Evolutionary conservation across 1,284 basidiomycete species (phyloP), one percentile per base, ranked within the genome.

Genomic region (Amylostereum chailletii): DNA sequence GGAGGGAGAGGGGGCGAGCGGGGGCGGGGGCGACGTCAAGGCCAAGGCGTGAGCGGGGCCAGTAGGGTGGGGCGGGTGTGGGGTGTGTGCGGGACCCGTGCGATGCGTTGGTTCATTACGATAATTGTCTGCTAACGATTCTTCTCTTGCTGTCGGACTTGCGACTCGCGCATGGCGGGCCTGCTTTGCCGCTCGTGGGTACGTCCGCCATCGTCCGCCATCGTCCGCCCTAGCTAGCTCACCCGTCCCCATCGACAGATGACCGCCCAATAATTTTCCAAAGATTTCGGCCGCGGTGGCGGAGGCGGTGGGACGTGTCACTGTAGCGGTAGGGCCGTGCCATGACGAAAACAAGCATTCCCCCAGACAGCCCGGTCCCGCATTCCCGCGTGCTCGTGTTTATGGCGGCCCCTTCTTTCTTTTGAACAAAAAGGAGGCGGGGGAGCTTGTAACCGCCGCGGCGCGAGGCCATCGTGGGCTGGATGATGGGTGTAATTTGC

Each of bases 401-500:
- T 46, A 46, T 2, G 45, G 45, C 45, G n/a, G 11, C n/a, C 36
- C 7, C 36, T 37, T 37, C 10, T 9, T 34, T 37, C 11, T 27
- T 19, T 19, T 19, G 19, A 19, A 19, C 19, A 19, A 19, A 19
- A 19, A 19, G 19, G 19, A 19, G 19, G 19, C 19, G 19, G 19
- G 19, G 19, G 19, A 26, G 45, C 45, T 34, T 37, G 45, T 46
- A 46, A 46, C 45, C 45, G 42, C 33, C 33, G 32, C 10, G 34
- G 37, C n/a, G 32, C 34, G 31, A 34, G 34, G 19, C 11, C 11
- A 34, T 34, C 45, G 19, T 19, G 32, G 9, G 33, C 45, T 46
- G 45, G 33, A 34, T 46, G 45, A 46, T 11, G 45, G 45, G 32
- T 37, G 45, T 46, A 46, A 46, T 46, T 46, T 46, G 45, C 45